phyloP scores from a whole-genome alignment of 2,329 filamentous ascomycete species.

The Fusarium nurragi region DNA sequence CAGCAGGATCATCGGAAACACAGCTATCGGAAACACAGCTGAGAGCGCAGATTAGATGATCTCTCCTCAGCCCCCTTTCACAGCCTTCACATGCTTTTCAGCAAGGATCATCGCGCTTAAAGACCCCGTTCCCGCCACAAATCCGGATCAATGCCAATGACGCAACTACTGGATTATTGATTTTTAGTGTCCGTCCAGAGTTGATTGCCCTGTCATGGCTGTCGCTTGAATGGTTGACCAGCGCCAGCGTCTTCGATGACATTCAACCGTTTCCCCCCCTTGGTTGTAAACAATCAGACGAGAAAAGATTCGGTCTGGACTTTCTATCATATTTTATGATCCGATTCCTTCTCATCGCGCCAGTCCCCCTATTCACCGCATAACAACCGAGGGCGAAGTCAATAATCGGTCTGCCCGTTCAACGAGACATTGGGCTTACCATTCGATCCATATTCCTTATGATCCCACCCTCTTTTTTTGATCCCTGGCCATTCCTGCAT shows the following conservation, averaged over 20 bases:
- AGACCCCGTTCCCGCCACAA: slow-evolving; percentile 30
- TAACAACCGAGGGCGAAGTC: slow-evolving; percentile 25
- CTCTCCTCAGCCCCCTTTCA: slow-evolving; percentile 20
- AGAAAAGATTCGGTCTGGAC: slow-evolving; percentile 19
- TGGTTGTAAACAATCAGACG: slow-evolving; percentile 15
- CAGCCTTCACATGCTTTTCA: slow-evolving; percentile 35
- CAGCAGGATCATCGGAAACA: slow-evolving; percentile 2
- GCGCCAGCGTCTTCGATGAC: slow-evolving; percentile 1
- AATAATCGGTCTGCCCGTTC: slow-evolving; percentile 11
- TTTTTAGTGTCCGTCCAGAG: slow-evolving; percentile 23
- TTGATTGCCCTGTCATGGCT: slow-evolving; percentile 19
- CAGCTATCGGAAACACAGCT: slow-evolving; percentile 1
- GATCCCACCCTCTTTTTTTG: slow-evolving; percentile 13
- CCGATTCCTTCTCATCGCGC: slow-evolving; percentile 2
- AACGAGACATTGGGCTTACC: slow-evolving; percentile 25
- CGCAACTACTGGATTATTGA: slow-evolving; percentile 28
- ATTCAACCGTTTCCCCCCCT: slow-evolving; percentile 2
- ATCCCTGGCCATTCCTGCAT: slow-evolving; percentile 8
- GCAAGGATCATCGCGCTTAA: slow-evolving; percentile 35
- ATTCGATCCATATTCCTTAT: slow-evolving; percentile 20
- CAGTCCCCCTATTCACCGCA: slow-evolving; percentile 33
- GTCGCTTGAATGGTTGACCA: background rate
- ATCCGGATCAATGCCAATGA: slow-evolving; percentile 37
- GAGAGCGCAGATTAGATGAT: slow-evolving; percentile 11
- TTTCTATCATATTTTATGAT: background rate